These are phyloP conservation scores for Aspergillus ochraceus DNA, from an alignment of 2,329 filamentous ascomycete genomes.

Conservation along the genomic window DNA sequence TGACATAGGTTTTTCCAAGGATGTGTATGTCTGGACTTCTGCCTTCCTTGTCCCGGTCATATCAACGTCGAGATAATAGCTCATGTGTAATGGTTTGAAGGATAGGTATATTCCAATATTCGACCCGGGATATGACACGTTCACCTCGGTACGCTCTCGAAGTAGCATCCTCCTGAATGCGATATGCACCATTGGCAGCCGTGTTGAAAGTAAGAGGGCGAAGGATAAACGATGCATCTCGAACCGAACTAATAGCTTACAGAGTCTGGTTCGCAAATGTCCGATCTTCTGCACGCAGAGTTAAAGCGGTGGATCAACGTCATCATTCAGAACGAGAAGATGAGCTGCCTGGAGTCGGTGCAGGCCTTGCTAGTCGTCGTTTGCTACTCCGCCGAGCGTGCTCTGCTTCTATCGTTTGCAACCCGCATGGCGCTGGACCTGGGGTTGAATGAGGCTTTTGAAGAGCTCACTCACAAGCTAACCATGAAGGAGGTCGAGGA, in stretches of 20 bases:
- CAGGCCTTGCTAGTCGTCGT: conserved; percentile 55
- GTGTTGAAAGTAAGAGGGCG: conserved; percentile 36
- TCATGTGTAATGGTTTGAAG: conserved; percentile 18
- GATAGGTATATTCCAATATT: conserved; percentile 54
- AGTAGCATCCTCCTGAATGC: conserved; percentile 54
- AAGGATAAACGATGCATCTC: too few species aligned
- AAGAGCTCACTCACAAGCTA: conserved; percentile 36
- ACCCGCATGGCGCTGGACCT: conserved; percentile 53
- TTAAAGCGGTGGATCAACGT: conserved; percentile 48
- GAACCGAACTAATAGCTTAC: neutral
- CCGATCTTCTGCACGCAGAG: conserved; percentile 47
- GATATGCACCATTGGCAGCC: conserved; percentile 55
- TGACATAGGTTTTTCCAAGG: conserved; percentile 37
- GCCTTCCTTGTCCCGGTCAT: neutral
- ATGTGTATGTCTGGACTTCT: conserved; percentile 27
- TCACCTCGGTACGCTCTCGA: conserved; percentile 47
- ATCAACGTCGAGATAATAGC: neutral
- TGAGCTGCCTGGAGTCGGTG: conserved; percentile 49
- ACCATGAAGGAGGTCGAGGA: conserved; percentile 26
- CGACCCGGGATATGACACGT: conserved; percentile 46
- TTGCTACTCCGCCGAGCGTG: conserved; percentile 55
- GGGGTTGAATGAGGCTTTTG: conserved; percentile 46
- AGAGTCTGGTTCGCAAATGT: conserved; percentile 27
- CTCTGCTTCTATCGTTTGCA: conserved; percentile 52
- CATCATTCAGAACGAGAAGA: conserved; percentile 42